A percentile compares a stretch with the other conserved stretches of the same genome.
Evolutionary conservation across 129 eudicot genomes (phyloP).

Genomic region (Flaveria sonorensis): DNA sequence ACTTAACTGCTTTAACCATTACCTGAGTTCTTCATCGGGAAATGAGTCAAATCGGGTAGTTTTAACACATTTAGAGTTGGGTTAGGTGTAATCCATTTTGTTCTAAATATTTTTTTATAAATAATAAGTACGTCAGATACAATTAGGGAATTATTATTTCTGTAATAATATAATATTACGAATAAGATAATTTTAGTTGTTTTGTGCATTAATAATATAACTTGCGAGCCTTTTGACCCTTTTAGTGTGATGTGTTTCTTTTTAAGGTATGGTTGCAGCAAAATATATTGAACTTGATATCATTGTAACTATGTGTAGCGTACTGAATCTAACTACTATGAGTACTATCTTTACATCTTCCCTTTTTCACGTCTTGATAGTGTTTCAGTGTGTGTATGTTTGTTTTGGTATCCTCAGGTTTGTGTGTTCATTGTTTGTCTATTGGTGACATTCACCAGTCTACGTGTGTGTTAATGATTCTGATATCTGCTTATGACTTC

Average conservation of each 20-base stretch:
- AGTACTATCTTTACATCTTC: too few relatives aligned
- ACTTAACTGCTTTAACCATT: not conserved
- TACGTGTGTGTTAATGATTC: too few relatives aligned
- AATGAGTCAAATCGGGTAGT: too few relatives aligned
- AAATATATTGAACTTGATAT: not conserved
- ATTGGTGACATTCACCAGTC: too few relatives aligned
- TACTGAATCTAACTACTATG: not conserved
- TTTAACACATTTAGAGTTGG: not conserved
- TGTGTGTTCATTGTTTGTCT: too few relatives aligned
- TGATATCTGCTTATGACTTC: too few relatives aligned
- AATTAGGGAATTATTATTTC: not conserved
- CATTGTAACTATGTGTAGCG: not conserved
- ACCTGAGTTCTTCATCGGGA: not conserved
- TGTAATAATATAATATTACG: not conserved
- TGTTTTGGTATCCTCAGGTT: too few relatives aligned
- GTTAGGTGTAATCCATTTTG: not conserved
- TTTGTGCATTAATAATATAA: not conserved
- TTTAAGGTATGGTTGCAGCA: not conserved
- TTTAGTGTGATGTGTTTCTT: not conserved
- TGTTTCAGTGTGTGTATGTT: too few relatives aligned
- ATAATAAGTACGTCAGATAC: not conserved
- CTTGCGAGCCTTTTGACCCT: not conserved
- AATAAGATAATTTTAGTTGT: not conserved
- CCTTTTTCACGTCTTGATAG: too few relatives aligned
- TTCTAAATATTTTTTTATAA: not conserved